Conservation (phyloP, 2,329 filamentous ascomycete species). For the Sporothrix curviconia region DNA sequence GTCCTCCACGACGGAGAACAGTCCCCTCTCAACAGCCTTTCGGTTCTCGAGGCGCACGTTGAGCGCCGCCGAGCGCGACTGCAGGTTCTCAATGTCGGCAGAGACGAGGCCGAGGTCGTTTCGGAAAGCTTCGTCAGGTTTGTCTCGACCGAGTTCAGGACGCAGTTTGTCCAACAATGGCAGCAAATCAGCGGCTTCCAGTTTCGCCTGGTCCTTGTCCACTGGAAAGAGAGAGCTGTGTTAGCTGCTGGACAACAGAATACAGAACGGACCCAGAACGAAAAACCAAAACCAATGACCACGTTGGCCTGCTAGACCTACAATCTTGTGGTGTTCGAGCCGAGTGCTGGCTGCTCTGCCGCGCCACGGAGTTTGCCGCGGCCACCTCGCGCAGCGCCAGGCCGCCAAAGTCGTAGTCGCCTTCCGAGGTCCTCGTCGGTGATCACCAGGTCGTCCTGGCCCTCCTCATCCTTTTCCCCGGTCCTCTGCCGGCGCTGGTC, state of each 20-base stretch:
- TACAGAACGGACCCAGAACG: not conserved
- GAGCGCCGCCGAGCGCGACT: conserved; percentile 75
- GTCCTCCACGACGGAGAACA: conserved; percentile 86
- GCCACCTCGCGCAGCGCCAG: conserved; percentile 70
- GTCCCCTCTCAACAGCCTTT: conserved; percentile 77
- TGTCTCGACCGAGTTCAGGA: conserved; percentile 84
- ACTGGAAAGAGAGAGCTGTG: conserved; percentile 40
- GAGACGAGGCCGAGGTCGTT: conserved; percentile 88
- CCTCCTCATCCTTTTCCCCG: not conserved
- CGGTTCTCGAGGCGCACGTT: conserved; percentile 84
- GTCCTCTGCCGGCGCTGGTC: not conserved
- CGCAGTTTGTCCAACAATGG: no score
- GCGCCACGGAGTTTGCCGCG: conserved; percentile 26
- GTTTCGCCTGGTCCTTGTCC: conserved; percentile 73
- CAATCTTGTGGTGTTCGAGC: conserved; percentile 65
- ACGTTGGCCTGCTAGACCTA: no score
- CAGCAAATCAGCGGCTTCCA: no score
- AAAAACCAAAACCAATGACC: no score
- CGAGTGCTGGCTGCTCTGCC: conserved; percentile 34
- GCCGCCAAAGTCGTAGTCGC: conserved; percentile 71
- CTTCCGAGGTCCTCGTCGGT: conserved; percentile 50
- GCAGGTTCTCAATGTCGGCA: conserved; percentile 88
- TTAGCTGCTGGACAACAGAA: not conserved
- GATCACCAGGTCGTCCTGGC: conserved; percentile 22
- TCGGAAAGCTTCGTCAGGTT: conserved; percentile 90